Conservation (phyloP, 345 rosid genomes). For the Gynandropsis gynandra region DNA sequence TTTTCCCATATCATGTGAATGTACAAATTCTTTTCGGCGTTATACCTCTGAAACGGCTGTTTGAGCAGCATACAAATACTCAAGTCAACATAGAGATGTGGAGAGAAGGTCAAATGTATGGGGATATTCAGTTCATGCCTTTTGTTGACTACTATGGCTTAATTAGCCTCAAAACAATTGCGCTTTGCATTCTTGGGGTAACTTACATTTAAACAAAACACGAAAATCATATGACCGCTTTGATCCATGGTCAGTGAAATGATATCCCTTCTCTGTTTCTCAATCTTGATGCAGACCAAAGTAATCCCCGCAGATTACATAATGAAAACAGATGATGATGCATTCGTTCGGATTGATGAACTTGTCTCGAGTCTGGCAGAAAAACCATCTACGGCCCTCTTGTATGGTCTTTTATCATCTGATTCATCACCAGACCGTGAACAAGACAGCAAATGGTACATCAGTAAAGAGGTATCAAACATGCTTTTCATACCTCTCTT, state of each 20-base stretch:
- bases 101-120: constrained; percentile 82
- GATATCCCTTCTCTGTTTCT: constrained; percentile 1
- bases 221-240: not conserved
- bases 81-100: constrained; percentile 74
- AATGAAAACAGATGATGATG: constrained; percentile 96
- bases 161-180: constrained; percentile 73
- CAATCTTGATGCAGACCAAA: constrained; percentile 53
- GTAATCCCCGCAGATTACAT: constrained; percentile 71
- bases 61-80: constrained; percentile 54
- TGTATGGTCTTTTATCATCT: constrained; percentile 63
- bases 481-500: constrained; percentile 1
- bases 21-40: constrained; percentile 1
- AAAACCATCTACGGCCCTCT: constrained; percentile 52
- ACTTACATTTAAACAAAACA: constrained; percentile 14
- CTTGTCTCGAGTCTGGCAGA: constrained; percentile 49
- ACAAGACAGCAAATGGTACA: constrained; percentile 78
- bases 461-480: constrained; percentile 53
- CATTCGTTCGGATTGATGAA: constrained; percentile 81
- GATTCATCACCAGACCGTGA: constrained; percentile 77
- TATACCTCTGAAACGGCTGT: constrained; percentile 12
- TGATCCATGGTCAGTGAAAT: not conserved
- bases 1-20: not conserved
- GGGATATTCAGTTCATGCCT: constrained; percentile 86
- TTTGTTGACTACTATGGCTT: constrained; percentile 85
- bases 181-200: constrained; percentile 87